phyloP scores from a whole-genome alignment of 208 protist genomes.

The Trypanosoma scelopori region DNA sequence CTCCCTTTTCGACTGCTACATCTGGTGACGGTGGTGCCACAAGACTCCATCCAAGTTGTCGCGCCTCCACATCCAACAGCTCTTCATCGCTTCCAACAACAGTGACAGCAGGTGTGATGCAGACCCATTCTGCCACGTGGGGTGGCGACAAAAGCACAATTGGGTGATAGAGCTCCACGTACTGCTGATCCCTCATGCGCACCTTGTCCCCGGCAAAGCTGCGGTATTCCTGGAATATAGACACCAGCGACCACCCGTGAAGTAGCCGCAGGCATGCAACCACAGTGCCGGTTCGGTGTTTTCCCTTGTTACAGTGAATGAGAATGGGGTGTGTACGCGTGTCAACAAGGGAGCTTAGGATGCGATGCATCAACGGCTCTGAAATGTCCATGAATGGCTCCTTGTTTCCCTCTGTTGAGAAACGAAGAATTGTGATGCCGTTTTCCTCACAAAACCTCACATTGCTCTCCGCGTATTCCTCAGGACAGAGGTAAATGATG shows the following conservation, averaged over 20 bases:
- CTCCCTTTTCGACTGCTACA: too few relatives aligned
- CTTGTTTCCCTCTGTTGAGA: constrained; percentile 96
- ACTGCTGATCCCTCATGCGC: constrained; percentile 95
- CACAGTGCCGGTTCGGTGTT: constrained; percentile 95
- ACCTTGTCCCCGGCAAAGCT: constrained; percentile 94
- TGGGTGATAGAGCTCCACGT: constrained; percentile 96
- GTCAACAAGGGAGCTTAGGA: constrained; percentile 82
- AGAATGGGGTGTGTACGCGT: constrained; percentile 94
- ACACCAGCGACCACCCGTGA: constrained; percentile 95
- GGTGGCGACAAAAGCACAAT: constrained; percentile 61
- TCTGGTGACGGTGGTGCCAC: constrained; percentile 48
- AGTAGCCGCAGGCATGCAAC: constrained; percentile 91
- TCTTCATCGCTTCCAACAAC: constrained; percentile 64
- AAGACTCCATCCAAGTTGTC: constrained; percentile 60
- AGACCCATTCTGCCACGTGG: constrained; percentile 70
- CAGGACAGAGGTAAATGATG: constrained; percentile 94
- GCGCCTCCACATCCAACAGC: constrained; percentile 55
- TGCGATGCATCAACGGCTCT: constrained; percentile 88
- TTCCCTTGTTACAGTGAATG: constrained; percentile 98
- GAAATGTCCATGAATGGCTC: constrained; percentile 98
- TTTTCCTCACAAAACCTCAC: constrained; percentile 92
- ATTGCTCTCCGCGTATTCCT: constrained; percentile 93
- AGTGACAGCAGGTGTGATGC: constrained; percentile 37
- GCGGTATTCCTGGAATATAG: constrained; percentile 96
- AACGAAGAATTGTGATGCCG: constrained; percentile 83